Evolutionary conservation across 805 yeast genomes (phyloP).

Genomic region (Candida pini): DNA sequence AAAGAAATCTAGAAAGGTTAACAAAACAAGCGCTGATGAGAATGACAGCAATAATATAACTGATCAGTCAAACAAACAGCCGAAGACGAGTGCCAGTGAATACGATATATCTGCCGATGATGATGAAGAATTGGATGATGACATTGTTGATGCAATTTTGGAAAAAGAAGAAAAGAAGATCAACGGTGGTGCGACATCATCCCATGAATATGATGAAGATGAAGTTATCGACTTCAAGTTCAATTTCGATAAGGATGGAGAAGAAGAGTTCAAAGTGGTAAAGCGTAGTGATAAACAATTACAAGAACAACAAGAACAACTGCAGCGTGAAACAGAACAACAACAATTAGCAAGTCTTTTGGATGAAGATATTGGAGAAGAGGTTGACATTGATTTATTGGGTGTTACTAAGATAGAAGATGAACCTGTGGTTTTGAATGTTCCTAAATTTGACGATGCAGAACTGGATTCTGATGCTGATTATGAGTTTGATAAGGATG

Average conservation of each 20-base stretch:
- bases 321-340: conserved; percentile 1
- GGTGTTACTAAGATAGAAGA: conserved; percentile 23
- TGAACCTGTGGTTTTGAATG: conserved; percentile 33
- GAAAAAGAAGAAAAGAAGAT: conserved; percentile 35
- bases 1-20: conserved; percentile 18
- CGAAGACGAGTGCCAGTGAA: conserved; percentile 16
- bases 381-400: conserved; percentile 23
- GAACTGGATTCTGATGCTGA: conserved; percentile 54
- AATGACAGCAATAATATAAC: conserved; percentile 6
- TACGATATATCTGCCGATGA: conserved; percentile 15
- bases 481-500: conserved; percentile 51
- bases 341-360: conserved; percentile 17
- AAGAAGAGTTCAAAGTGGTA: conserved; percentile 22
- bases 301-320: conserved; percentile 1
- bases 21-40: conserved; percentile 1
- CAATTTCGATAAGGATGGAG: conserved; percentile 35
- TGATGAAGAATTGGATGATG: conserved; percentile 37
- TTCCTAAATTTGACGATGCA: conserved; percentile 45
- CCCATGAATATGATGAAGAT: conserved; percentile 29
- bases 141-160: conserved; percentile 37
- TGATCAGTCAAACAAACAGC: no score
- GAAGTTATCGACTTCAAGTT: conserved; percentile 31
- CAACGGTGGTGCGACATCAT: conserved; percentile 12
- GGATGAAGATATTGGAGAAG: conserved; percentile 63
- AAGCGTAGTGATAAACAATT: conserved; percentile 9